These are phyloP conservation scores for Biscogniauxia marginata DNA, from an alignment of 2,329 filamentous ascomycete species.

Conservation along the genomic window DNA sequence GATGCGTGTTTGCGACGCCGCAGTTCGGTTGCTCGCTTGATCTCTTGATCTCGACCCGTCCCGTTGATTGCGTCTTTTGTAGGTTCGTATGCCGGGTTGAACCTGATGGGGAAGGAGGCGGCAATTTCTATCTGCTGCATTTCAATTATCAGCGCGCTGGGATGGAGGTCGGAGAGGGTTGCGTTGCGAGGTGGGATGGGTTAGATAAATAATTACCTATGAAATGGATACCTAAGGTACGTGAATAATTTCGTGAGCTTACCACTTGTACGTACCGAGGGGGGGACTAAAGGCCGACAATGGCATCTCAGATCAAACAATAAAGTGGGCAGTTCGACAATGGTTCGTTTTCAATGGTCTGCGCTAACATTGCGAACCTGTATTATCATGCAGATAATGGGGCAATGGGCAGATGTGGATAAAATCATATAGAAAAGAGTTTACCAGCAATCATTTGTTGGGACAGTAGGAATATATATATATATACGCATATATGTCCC, in stretches of 20 bases:
- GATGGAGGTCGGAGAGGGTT: too few species aligned
- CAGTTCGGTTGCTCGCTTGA: background rate
- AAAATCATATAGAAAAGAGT: background rate
- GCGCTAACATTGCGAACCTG: background rate
- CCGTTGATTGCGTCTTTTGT: background rate
- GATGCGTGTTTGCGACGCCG: background rate
- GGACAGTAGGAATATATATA: background rate
- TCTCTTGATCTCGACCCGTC: background rate
- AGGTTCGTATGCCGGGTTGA: background rate
- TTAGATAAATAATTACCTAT: too few species aligned
- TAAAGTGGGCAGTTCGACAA: background rate
- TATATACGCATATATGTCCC: too few species aligned
- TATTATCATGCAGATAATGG: background rate
- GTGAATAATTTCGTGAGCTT: too few species aligned
- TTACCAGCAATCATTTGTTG: background rate
- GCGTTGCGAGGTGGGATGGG: too few species aligned
- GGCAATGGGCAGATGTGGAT: background rate
- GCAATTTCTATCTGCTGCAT: background rate
- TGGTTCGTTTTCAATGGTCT: background rate
- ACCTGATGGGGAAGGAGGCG: background rate
- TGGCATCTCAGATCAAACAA: background rate
- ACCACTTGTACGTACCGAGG: background rate
- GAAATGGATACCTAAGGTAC: too few species aligned
- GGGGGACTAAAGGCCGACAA: background rate
- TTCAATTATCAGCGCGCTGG: too few species aligned